Base-by-base conservation (phyloP, 169 alveolate species). In the Plasmodium ovale region DNA sequence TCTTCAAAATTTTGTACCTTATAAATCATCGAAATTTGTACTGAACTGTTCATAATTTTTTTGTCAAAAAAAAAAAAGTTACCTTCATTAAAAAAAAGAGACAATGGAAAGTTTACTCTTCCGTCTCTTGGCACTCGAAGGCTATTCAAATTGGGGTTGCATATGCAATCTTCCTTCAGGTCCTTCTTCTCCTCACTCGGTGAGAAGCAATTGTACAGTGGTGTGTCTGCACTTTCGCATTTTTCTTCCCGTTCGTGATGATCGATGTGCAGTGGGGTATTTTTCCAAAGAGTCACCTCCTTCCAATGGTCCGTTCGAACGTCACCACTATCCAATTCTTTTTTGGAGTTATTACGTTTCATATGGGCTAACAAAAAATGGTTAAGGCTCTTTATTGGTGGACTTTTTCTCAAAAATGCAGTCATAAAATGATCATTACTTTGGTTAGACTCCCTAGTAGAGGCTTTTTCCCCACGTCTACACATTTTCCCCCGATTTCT, bases 51-150 rank as follows among this genome's bases (percentile, higher is more conserved):
- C 16, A 19, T 37, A 2, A 82, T 37, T 1, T 21, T 16, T 16
- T 85, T 60, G 12, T 85, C 70, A 9, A 85, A 49, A 37, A 49
- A 39, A 27, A n/a, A 85, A 31, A 85, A 85, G 42, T 69, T 85
- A 3, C 91, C 87, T 58, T 68, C 70, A 64, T 85, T 85, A 19
- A 85, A 68, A 35, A 68, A 69, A 4, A 68, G 39, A 54, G 85
- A 68, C 39, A 64, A 14, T 1, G 91, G 91, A 44, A 54, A 85
- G 14, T 25, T 27, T 3, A 85, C 49, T 62, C 25, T 67, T 23
- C 65, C 65, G n/a, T 59, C 42, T 54, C 56, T 35, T 33, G 70
- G 23, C 60, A 72, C 14, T 16, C 21, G 21, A 23, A 10, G 31
- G 2, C 44, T 68, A 21, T 10, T 4, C 29, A 3, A 58, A 16